A percentile compares a stretch with the other conserved stretches of the same genome.
Evolutionary conservation across 75 land plant genomes (phyloP).

Genomic region (Sequoia sempervirens): DNA sequence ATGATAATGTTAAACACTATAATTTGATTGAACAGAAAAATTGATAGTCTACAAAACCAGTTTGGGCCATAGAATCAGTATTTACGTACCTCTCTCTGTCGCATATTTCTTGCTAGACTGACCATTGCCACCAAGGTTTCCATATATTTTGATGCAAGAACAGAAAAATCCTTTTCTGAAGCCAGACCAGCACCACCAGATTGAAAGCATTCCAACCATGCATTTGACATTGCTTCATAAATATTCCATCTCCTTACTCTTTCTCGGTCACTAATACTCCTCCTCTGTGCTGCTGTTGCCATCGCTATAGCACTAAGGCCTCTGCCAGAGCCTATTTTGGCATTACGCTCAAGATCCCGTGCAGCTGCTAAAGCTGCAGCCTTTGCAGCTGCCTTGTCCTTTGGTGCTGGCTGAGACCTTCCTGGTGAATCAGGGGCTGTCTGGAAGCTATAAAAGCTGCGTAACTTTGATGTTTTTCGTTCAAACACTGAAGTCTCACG

Average conservation of each 20-base stretch:
- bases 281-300: constrained; percentile 96
- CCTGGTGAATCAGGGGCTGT: constrained; percentile 48
- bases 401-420: constrained; percentile 47
- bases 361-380: constrained; percentile 98
- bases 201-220: constrained; percentile 84
- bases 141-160: constrained; percentile 52
- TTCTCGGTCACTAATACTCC: constrained; percentile 68
- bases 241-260: constrained; percentile 83
- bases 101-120: constrained; percentile 77
- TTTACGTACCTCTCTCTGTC: constrained; percentile 61
- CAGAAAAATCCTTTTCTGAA: constrained; percentile 71
- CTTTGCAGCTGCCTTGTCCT: constrained; percentile 90
- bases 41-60: neutral
- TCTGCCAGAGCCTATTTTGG: constrained; percentile 96
- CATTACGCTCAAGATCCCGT: constrained; percentile 93
- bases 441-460: constrained; percentile 80
- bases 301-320: constrained; percentile 98
- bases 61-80: neutral
- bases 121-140: constrained; percentile 84
- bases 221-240: constrained; percentile 81
- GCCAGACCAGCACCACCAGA: constrained; percentile 43
- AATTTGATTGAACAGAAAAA: neutral
- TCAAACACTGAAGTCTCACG: constrained; percentile 73
- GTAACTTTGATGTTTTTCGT: constrained; percentile 57
- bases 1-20: constrained; percentile 1